A percentile compares a stretch with the other conserved stretches of the same genome.
phyloP scores from a whole-genome alignment of 768 basidiomycete species.

The Naganishia antarctica region DNA sequence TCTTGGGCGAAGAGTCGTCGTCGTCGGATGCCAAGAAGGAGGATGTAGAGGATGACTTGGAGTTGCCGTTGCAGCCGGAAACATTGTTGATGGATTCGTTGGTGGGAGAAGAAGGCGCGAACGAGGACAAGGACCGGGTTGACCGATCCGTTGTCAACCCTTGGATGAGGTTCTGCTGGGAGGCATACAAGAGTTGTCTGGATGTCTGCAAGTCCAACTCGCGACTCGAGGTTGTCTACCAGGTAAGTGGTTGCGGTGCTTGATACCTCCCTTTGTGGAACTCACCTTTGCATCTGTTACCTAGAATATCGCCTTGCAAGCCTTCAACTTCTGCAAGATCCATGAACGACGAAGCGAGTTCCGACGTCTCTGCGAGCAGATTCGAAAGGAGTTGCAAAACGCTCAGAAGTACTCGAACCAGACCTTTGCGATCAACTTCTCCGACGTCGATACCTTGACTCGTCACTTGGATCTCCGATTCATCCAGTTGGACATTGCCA shows the following conservation, averaged over 20 bases:
- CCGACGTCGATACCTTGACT: slow-evolving; percentile 88
- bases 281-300: neutral
- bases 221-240: slow-evolving; percentile 85
- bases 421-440: slow-evolving; percentile 87
- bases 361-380: slow-evolving; percentile 89
- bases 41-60: slow-evolving; percentile 73
- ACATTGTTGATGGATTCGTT: slow-evolving; percentile 86
- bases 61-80: slow-evolving; percentile 91
- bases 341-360: slow-evolving; percentile 95
- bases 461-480: slow-evolving; percentile 96
- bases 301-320: slow-evolving; percentile 91
- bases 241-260: slow-evolving; percentile 60
- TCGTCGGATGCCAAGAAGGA: slow-evolving; percentile 31
- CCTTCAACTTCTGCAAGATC: slow-evolving; percentile 91
- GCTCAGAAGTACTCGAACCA: slow-evolving; percentile 94
- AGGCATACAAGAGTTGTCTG: slow-evolving; percentile 89
- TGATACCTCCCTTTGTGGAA: neutral
- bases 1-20: slow-evolving; percentile 38
- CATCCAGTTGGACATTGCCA: slow-evolving; percentile 89
- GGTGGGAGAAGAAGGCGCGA: slow-evolving; percentile 63
- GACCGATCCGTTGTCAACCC: slow-evolving; percentile 92
- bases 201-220: slow-evolving; percentile 96
- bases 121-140: slow-evolving; percentile 74
- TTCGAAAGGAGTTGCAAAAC: slow-evolving; percentile 87
- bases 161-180: slow-evolving; percentile 98